Conservation (phyloP, 352 stramenopile genomes). For the Phytophthora sojae region DNA sequence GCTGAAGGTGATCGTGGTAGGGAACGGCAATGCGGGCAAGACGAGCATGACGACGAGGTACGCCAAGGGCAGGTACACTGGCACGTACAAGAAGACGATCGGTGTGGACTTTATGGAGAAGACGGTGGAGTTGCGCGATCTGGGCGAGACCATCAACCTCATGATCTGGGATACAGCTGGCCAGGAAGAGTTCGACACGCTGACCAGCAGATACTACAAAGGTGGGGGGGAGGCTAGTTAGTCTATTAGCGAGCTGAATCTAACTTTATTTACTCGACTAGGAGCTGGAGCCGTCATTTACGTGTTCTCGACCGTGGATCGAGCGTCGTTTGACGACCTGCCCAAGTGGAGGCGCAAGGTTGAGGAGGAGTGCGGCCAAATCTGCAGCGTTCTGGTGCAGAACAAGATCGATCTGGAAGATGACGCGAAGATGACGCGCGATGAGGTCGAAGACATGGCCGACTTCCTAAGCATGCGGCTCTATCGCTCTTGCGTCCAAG, state of each 20-base stretch:
- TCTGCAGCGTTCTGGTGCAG: slow-evolving; percentile 76
- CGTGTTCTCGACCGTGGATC: slow-evolving; percentile 80
- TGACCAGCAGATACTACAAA: slow-evolving; percentile 86
- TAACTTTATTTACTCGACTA: slow-evolving; percentile 4
- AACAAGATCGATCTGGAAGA: slow-evolving; percentile 83
- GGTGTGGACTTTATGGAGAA: slow-evolving; percentile 89
- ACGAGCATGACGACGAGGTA: slow-evolving; percentile 85
- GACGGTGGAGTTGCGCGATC: slow-evolving; percentile 66
- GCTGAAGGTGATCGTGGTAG: slow-evolving; percentile 85
- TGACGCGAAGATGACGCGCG: slow-evolving; percentile 61
- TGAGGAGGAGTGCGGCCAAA: slow-evolving; percentile 67
- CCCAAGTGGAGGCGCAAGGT: slow-evolving; percentile 80
- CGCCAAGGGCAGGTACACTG: slow-evolving; percentile 79
- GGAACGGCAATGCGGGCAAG: slow-evolving; percentile 88
- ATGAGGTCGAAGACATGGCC: slow-evolving; percentile 72
- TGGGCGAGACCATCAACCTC: slow-evolving; percentile 70
- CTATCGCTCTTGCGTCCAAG: slow-evolving; percentile 72
- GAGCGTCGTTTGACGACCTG: slow-evolving; percentile 74
- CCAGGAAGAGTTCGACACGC: slow-evolving; percentile 83
- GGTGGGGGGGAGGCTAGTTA: slow-evolving; percentile 11
- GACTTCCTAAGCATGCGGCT: slow-evolving; percentile 63
- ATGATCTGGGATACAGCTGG: slow-evolving; percentile 88
- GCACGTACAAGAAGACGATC: slow-evolving; percentile 89
- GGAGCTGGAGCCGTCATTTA: slow-evolving; percentile 75
- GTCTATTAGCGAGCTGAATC: too few species aligned